Conservation (phyloP, 2,329 filamentous ascomycete species). For the Drechslerella coelobrocha region DNA sequence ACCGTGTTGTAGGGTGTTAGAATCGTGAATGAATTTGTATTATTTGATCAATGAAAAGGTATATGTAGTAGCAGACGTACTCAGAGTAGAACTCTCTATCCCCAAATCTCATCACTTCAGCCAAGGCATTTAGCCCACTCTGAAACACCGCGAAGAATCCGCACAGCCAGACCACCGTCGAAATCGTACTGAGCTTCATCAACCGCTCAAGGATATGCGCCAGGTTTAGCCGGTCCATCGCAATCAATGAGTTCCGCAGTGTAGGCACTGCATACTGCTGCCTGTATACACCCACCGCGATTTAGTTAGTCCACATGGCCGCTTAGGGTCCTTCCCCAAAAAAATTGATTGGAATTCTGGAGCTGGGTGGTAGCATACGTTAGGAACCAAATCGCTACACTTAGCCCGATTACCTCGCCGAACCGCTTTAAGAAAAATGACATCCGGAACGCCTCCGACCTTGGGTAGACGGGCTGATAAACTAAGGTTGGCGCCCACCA, state of each 20-base stretch:
- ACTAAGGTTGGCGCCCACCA: slow-evolving; percentile 97
- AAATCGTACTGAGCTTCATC: slow-evolving; percentile 94
- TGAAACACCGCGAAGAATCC: slow-evolving; percentile 94
- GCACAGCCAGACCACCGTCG: slow-evolving; percentile 86
- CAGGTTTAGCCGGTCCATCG: slow-evolving; percentile 80
- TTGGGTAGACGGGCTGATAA: slow-evolving; percentile 95
- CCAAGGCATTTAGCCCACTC: slow-evolving; percentile 85
- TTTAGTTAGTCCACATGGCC: background rate
- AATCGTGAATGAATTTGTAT: background rate
- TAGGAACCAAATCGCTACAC: slow-evolving; percentile 92
- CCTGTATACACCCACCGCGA: background rate
- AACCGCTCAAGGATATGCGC: slow-evolving; percentile 84
- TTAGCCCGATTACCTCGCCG: slow-evolving; percentile 76
- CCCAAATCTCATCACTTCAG: slow-evolving; percentile 86
- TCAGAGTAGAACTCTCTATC: slow-evolving; percentile 95
- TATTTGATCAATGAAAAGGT: background rate
- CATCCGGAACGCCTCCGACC: slow-evolving; percentile 82
- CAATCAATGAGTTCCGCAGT: slow-evolving; percentile 85
- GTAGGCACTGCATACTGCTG: slow-evolving; percentile 91
- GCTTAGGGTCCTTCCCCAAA: too few species aligned
- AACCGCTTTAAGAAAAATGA: slow-evolving; percentile 83
- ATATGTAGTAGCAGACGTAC: slow-evolving; percentile 43
- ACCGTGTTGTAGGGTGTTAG: background rate
- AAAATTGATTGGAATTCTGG: too few species aligned
- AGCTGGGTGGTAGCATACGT: slow-evolving; percentile 62